Evolutionary conservation across 768 basidiomycete genomes (phyloP).

Genomic region (Lyophyllum shimeji): DNA sequence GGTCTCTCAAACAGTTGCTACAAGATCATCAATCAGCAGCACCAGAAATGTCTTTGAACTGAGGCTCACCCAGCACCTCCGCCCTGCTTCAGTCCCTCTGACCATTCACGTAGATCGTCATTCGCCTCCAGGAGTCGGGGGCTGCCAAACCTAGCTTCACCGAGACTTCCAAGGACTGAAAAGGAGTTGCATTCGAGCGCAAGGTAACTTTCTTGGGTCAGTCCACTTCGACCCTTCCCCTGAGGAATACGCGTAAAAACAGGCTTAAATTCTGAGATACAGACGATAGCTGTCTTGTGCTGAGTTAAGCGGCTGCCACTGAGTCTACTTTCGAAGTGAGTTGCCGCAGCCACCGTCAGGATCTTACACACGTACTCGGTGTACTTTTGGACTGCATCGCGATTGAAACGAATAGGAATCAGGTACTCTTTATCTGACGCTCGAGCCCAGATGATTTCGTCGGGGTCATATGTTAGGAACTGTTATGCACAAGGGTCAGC

Average conservation of each 20-base stretch:
- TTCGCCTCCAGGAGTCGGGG: constrained; percentile 48
- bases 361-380: constrained; percentile 27
- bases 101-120: constrained; percentile 48
- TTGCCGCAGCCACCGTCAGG: neutral
- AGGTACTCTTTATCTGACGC: constrained; percentile 56
- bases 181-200: constrained; percentile 54
- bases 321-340: constrained; percentile 7
- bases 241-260: constrained; percentile 55
- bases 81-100: constrained; percentile 49
- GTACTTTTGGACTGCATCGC: constrained; percentile 47
- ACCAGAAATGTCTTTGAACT: neutral
- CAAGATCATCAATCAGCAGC: neutral
- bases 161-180: constrained; percentile 39
- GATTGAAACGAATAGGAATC: constrained; percentile 56
- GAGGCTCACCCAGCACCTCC: constrained; percentile 62
- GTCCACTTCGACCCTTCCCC: constrained; percentile 32
- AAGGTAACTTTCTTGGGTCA: constrained; percentile 42
- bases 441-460: constrained; percentile 58
- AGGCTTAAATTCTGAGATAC: constrained; percentile 48
- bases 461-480: constrained; percentile 56
- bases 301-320: constrained; percentile 40
- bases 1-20: constrained; percentile 47
- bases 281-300: constrained; percentile 44
- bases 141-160: constrained; percentile 48
- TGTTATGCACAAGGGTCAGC: constrained; percentile 21